phyloP scores from a whole-genome alignment of 108 stramenopile genomes.

The Epithemia pelagica region DNA sequence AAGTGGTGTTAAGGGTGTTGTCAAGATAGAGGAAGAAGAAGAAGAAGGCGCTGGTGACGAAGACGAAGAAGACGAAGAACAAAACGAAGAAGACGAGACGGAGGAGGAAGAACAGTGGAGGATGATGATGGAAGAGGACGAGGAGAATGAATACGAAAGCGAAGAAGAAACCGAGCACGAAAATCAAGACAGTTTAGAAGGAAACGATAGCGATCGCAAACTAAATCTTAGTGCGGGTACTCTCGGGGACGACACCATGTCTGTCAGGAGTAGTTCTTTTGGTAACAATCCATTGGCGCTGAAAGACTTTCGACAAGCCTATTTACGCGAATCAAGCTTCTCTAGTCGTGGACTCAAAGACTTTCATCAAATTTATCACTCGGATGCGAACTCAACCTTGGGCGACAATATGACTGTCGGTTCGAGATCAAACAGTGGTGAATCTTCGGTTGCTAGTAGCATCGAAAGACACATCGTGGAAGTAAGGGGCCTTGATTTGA shows the following conservation, averaged over 20 bases:
- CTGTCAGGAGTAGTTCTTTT: neutral
- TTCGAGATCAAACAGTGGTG: neutral
- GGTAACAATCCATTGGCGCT: neutral
- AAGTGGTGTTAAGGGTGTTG: too few species aligned
- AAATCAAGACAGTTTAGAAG: neutral
- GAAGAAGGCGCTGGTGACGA: too few species aligned
- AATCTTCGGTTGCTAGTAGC: neutral
- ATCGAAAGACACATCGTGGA: neutral
- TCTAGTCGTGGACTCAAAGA: neutral
- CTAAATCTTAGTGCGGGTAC: neutral
- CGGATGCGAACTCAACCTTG: neutral
- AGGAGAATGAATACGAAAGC: neutral
- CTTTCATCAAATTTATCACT: neutral
- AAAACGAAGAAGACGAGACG: too few species aligned
- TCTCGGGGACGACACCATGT: neutral
- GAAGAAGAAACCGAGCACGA: neutral
- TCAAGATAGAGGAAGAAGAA: too few species aligned
- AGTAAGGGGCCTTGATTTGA: neutral
- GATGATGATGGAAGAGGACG: too few species aligned
- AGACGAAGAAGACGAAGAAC: too few species aligned
- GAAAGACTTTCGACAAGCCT: conserved; percentile 8
- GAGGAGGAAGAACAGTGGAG: too few species aligned
- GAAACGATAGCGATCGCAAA: neutral
- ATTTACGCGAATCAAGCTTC: neutral
- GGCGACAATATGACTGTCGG: neutral